Evolutionary conservation across 202 grass and related monocot genomes (phyloP).

Genomic region (Carex arenaria): DNA sequence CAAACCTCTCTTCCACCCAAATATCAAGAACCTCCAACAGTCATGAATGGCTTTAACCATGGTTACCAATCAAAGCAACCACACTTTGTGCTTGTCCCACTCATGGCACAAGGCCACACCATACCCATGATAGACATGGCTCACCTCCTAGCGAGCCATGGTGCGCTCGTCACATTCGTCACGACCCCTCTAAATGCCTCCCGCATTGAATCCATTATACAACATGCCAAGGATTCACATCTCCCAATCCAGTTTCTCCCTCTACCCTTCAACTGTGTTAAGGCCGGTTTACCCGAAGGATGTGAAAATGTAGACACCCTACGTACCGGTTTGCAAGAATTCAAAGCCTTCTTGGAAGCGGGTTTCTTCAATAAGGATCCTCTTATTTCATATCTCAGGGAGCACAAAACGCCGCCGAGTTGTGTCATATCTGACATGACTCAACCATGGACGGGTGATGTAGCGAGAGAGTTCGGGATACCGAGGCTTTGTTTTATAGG

Average conservation of each 20-base stretch:
- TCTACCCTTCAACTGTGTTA: background rate
- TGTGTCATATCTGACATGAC: slow-evolving; percentile 24
- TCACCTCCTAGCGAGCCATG: slow-evolving; percentile 22
- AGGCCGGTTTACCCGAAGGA: slow-evolving; percentile 14
- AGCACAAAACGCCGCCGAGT: background rate
- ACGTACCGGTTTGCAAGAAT: background rate
- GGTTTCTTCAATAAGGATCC: background rate
- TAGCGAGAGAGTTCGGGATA: slow-evolving; percentile 15
- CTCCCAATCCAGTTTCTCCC: background rate
- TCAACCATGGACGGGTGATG: slow-evolving; percentile 19
- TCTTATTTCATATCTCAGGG: slow-evolving; percentile 20
- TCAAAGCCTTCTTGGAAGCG: background rate
- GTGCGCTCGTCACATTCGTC: slow-evolving; percentile 20
- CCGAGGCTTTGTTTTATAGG: slow-evolving; percentile 25
- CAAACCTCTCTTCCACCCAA: background rate
- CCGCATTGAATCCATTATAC: slow-evolving; percentile 4
- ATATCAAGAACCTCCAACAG: background rate
- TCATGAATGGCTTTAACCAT: background rate
- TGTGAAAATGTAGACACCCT: slow-evolving; percentile 22
- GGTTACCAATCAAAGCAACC: slow-evolving; percentile 17
- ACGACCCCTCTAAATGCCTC: slow-evolving; percentile 25
- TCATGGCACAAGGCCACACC: slow-evolving; percentile 28
- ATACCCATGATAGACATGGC: slow-evolving; percentile 38
- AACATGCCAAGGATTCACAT: slow-evolving; percentile 10
- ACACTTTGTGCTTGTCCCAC: slow-evolving; percentile 22